These are phyloP conservation scores for Pythium scleroteichum DNA, from an alignment of 352 stramenopile species.

Conservation along the genomic window DNA sequence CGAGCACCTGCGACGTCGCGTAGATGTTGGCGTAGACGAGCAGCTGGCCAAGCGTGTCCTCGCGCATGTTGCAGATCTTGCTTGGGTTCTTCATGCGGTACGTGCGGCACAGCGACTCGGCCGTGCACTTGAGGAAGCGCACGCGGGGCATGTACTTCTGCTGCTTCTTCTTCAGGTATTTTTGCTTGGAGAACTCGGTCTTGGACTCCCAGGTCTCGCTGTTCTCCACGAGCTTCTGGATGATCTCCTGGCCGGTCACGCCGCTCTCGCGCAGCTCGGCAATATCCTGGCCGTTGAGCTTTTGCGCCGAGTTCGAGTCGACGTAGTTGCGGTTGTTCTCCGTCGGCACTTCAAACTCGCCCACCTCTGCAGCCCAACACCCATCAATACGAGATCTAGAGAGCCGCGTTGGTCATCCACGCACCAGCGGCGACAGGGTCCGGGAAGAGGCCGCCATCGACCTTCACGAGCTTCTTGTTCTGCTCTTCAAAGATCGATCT, in stretches of 20 bases:
- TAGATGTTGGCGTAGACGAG: conserved; percentile 93
- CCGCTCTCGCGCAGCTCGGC: conserved; percentile 66
- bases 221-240: conserved; percentile 93
- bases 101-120: conserved; percentile 87
- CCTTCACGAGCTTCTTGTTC: conserved; percentile 75
- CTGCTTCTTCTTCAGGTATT: conserved; percentile 97
- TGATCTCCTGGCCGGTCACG: conserved; percentile 82
- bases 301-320: conserved; percentile 86
- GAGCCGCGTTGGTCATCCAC: background rate
- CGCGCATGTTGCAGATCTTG: conserved; percentile 90
- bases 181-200: conserved; percentile 96
- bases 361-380: conserved; percentile 50
- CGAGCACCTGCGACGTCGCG: conserved; percentile 85
- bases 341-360: conserved; percentile 70
- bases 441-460: conserved; percentile 75
- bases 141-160: conserved; percentile 91
- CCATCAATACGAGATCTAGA: background rate
- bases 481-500: conserved; percentile 84
- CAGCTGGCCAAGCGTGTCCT: conserved; percentile 94
- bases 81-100: conserved; percentile 89
- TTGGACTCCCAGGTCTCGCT: conserved; percentile 94
- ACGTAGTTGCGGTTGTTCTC: conserved; percentile 84
- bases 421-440: conserved; percentile 77
- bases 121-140: conserved; percentile 84
- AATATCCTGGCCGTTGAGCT: conserved; percentile 70